Conservation (phyloP, 208 protist species). For the Crithidia thermophila region DNA sequence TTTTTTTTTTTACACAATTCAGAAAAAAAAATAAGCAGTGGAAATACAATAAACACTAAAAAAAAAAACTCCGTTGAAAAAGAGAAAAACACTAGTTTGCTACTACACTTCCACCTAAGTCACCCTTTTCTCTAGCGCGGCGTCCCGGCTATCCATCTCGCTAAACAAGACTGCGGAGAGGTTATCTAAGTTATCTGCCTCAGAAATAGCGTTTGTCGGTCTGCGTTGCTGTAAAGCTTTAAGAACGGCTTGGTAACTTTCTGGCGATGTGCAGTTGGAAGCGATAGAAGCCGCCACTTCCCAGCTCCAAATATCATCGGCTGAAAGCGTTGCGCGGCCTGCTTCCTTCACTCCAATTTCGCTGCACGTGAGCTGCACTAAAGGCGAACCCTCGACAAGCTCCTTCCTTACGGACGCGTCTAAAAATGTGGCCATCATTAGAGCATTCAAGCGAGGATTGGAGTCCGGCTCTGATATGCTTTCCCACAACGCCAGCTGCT, state of each 20-base stretch:
- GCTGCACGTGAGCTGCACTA: not conserved
- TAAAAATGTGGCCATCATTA: conserved; percentile 50
- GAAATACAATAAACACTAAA: not conserved
- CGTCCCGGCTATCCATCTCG: conserved; percentile 8
- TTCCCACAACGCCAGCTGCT: conserved; percentile 65
- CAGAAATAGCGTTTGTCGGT: not conserved
- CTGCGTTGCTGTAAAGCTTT: conserved; percentile 12
- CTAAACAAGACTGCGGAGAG: conserved; percentile 19
- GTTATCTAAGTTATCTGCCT: not conserved
- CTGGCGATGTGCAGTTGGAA: conserved; percentile 58
- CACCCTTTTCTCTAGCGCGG: not conserved
- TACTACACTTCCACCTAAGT: not conserved
- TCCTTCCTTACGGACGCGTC: conserved; percentile 16
- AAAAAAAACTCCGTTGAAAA: not conserved
- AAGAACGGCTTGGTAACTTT: conserved; percentile 17
- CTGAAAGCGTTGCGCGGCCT: not conserved
- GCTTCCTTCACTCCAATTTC: not conserved
- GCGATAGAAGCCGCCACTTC: conserved; percentile 67
- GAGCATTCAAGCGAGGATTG: conserved; percentile 35
- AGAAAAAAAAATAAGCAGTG: conserved; percentile 13
- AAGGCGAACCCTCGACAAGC: conserved; percentile 23
- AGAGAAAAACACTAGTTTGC: too few species aligned
- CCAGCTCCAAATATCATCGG: conserved; percentile 32
- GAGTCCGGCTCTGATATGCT: conserved; percentile 30
- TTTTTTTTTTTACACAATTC: too few species aligned